These are phyloP conservation scores for Trametes sp. DNA, from an alignment of 1,284 basidiomycete genomes.

Conservation along the genomic window DNA sequence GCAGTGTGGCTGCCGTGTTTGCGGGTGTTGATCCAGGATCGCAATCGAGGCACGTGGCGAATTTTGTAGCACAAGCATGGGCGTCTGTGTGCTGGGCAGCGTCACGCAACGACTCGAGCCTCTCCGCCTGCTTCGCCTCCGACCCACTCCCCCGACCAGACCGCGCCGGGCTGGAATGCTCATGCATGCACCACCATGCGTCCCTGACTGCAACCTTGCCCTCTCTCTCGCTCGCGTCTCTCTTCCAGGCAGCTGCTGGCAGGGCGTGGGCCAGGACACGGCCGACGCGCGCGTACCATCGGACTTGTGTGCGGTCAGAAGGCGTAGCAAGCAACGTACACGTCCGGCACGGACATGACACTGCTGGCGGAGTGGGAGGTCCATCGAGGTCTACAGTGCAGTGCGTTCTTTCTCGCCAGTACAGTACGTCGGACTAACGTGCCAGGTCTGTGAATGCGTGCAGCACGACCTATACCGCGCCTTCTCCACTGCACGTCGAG, in stretches of 20 bases:
- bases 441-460: background rate
- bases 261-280: constrained; percentile 55
- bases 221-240: constrained; percentile 47
- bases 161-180: constrained; percentile 40
- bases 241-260: constrained; percentile 58
- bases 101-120: constrained; percentile 17
- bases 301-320: constrained; percentile 18
- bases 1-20: constrained; percentile 11
- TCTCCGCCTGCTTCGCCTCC: constrained; percentile 17
- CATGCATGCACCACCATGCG: constrained; percentile 72
- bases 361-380: constrained; percentile 6
- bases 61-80: constrained; percentile 18
- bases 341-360: constrained; percentile 18
- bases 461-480: constrained; percentile 15
- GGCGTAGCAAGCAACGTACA: constrained; percentile 11
- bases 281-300: constrained; percentile 35
- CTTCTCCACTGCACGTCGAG: background rate
- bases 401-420: constrained; percentile 18
- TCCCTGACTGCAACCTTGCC: constrained; percentile 49
- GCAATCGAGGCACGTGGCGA: constrained; percentile 29
- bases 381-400: constrained; percentile 12
- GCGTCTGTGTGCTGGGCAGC: constrained; percentile 15
- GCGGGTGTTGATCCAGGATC: constrained; percentile 13
- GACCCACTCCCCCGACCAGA: constrained; percentile 26
- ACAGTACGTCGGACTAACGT: constrained; percentile 13